These are phyloP conservation scores for Flaveria robusta DNA, from an alignment of 129 eudicot species.

Conservation along the genomic window DNA sequence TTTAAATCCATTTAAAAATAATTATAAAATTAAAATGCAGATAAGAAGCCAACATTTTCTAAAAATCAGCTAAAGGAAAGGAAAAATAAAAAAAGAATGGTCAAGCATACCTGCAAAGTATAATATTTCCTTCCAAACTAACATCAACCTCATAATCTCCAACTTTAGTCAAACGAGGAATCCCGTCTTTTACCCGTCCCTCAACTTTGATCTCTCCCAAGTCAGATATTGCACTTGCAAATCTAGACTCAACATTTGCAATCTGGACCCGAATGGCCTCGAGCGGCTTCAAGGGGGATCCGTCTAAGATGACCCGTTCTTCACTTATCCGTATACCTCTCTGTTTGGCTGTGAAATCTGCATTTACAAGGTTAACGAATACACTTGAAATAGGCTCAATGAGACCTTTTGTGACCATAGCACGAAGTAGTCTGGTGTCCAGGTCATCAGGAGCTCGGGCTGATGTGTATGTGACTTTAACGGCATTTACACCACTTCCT, in stretches of 20 bases:
- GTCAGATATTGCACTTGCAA: slow-evolving; percentile 75
- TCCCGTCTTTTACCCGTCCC: slow-evolving; percentile 76
- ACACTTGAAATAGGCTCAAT: slow-evolving; percentile 79
- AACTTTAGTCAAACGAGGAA: slow-evolving; percentile 75
- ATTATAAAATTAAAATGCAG: neutral
- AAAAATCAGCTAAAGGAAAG: neutral
- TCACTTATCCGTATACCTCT: slow-evolving; percentile 71
- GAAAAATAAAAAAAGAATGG: neutral
- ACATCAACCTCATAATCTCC: slow-evolving; percentile 92
- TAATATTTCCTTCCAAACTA: slow-evolving; percentile 79
- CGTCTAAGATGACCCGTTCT: slow-evolving; percentile 65
- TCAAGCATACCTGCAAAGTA: slow-evolving; percentile 53
- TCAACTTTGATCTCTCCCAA: slow-evolving; percentile 77
- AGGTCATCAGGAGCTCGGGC: slow-evolving; percentile 94
- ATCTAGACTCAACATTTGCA: slow-evolving; percentile 80
- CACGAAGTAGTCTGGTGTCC: slow-evolving; percentile 87
- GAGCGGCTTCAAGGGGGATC: slow-evolving; percentile 81
- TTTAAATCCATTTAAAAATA: neutral
- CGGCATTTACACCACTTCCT: slow-evolving; percentile 81
- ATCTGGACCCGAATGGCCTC: slow-evolving; percentile 74
- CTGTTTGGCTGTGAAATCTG: slow-evolving; percentile 83
- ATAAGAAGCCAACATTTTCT: neutral
- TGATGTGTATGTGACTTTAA: slow-evolving; percentile 72
- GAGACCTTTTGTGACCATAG: slow-evolving; percentile 87
- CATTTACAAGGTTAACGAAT: slow-evolving; percentile 76